These are phyloP conservation scores for Ramaria sp. DNA, from an alignment of 768 basidiomycete species.

Conservation along the genomic window DNA sequence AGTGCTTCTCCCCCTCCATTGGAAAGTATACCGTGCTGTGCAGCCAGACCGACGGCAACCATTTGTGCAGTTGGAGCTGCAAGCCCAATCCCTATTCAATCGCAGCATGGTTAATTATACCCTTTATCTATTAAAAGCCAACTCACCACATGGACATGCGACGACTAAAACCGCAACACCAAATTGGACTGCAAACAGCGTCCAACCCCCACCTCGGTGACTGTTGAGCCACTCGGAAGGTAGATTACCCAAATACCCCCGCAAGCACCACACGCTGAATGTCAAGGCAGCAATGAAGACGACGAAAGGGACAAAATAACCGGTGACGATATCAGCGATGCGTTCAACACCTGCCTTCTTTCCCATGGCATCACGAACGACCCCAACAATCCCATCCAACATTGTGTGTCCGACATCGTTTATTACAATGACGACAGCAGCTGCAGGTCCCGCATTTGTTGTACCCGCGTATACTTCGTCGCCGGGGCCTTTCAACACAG, in stretches of 20 bases:
- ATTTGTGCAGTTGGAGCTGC: slow-evolving; percentile 81
- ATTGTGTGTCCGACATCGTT: slow-evolving; percentile 59
- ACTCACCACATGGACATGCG: slow-evolving; percentile 68
- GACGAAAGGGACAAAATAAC: slow-evolving; percentile 71
- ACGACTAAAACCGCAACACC: slow-evolving; percentile 76
- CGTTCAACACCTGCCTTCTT: slow-evolving; percentile 75
- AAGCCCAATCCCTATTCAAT: slow-evolving; percentile 42
- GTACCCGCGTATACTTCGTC: slow-evolving; percentile 71
- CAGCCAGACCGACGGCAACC: slow-evolving; percentile 74
- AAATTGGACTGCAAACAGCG: slow-evolving; percentile 66
- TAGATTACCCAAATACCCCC: slow-evolving; percentile 1
- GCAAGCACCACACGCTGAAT: slow-evolving; percentile 3
- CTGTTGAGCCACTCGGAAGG: neutral
- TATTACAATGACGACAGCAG: slow-evolving; percentile 52
- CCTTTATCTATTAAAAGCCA: neutral
- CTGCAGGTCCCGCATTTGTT: slow-evolving; percentile 45
- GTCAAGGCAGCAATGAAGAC: slow-evolving; percentile 52
- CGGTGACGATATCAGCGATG: slow-evolving; percentile 60
- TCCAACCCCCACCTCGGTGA: neutral
- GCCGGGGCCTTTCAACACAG: slow-evolving; percentile 45
- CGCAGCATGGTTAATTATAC: neutral
- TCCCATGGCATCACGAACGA: slow-evolving; percentile 45
- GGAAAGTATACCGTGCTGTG: slow-evolving; percentile 70
- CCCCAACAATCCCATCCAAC: slow-evolving; percentile 64
- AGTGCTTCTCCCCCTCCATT: slow-evolving; percentile 87